phyloP scores from a whole-genome alignment of 257 asterid species.

The Ballota nigra region DNA sequence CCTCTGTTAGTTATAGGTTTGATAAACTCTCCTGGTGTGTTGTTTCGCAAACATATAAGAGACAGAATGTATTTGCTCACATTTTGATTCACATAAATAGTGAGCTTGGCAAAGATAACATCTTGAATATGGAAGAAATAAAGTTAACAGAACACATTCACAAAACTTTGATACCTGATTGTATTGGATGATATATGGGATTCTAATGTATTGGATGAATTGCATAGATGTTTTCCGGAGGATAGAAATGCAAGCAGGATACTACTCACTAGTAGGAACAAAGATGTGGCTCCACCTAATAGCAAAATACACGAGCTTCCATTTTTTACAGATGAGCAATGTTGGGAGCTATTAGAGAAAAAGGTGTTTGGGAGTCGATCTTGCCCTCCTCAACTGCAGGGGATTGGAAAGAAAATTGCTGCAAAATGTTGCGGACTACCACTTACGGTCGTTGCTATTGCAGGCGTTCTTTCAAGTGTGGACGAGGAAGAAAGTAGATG shows the following conservation, averaged over 20 bases:
- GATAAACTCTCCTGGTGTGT: neutral
- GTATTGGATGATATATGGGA: neutral
- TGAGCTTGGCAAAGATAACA: neutral
- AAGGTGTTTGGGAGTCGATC: slow-evolving; percentile 20
- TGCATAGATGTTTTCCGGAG: neutral
- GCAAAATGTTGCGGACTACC: slow-evolving; percentile 32
- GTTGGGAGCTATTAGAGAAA: slow-evolving; percentile 33
- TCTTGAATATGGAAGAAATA: neutral
- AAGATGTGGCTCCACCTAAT: slow-evolving; percentile 2
- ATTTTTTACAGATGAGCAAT: neutral
- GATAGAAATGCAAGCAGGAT: slow-evolving; percentile 30
- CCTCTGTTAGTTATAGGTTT: neutral
- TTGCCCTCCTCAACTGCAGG: slow-evolving; percentile 25
- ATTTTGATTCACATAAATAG: neutral
- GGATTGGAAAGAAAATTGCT: slow-evolving; percentile 25
- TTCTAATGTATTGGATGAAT: neutral
- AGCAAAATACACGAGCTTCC: slow-evolving; percentile 12
- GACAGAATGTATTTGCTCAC: neutral
- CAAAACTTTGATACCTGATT: neutral
- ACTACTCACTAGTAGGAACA: slow-evolving; percentile 27
- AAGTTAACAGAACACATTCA: neutral
- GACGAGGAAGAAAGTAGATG: slow-evolving; percentile 17
- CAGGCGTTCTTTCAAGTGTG: slow-evolving; percentile 30
- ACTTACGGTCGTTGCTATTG: slow-evolving; percentile 34
- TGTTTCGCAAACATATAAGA: neutral